Conservation (phyloP, 768 basidiomycete species). For the Suillus bovinus region DNA sequence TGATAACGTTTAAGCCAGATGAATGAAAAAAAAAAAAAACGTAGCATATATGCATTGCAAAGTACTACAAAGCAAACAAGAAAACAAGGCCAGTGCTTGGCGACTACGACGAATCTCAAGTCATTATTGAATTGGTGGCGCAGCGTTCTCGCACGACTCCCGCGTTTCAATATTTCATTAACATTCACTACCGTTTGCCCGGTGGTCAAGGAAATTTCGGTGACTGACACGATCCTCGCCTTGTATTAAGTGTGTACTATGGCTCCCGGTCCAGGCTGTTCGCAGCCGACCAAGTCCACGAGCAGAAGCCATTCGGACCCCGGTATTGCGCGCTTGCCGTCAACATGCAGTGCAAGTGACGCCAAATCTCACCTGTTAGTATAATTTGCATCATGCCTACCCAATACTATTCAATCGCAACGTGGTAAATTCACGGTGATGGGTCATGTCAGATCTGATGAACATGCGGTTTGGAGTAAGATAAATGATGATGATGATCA, state of each 20-base stretch:
- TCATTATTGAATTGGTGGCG: no score
- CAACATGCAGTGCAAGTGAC: background rate
- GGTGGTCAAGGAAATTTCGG: background rate
- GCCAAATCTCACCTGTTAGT: background rate
- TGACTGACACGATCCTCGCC: background rate
- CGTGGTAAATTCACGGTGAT: background rate
- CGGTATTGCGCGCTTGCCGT: background rate
- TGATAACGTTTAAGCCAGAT: no score
- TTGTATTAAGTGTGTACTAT: background rate
- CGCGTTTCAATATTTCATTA: background rate
- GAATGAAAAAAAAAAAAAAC: no score
- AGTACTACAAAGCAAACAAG: no score
- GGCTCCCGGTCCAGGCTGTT: background rate
- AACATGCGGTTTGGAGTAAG: constrained; percentile 6
- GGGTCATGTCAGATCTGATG: background rate
- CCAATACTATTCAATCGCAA: background rate
- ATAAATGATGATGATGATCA: constrained; percentile 5
- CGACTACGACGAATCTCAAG: no score
- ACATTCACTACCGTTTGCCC: background rate
- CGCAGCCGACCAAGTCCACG: background rate
- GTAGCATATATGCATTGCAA: no score
- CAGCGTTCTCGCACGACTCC: background rate
- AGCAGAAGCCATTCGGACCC: background rate
- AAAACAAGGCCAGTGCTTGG: no score
- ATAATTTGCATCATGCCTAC: background rate